Evolutionary conservation across 495 filamentous ascomycete genomes (phyloP).

Genomic region (Xylaria castorea): DNA sequence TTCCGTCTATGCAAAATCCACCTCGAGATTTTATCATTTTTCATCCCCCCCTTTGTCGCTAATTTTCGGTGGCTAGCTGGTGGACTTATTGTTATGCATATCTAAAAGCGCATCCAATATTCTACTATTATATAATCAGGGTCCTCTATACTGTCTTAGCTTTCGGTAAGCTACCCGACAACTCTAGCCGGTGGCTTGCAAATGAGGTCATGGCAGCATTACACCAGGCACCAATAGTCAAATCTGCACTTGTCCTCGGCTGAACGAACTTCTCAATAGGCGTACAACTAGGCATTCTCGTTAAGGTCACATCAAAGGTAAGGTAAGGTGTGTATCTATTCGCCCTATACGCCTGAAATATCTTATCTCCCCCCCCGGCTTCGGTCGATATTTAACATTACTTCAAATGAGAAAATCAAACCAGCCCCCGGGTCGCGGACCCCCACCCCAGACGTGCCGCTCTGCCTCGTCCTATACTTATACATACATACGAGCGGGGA

Average conservation of each 20-base stretch:
- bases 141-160: neutral
- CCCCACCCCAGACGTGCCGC: neutral
- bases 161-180: neutral
- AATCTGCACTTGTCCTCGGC: conserved; percentile 9
- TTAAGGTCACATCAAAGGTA: neutral
- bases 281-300: neutral
- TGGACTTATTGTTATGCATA: neutral
- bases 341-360: neutral
- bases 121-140: neutral
- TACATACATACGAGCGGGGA: conserved; percentile 12
- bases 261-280: neutral
- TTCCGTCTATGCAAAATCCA: neutral
- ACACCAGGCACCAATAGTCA: neutral
- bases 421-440: conserved; percentile 1
- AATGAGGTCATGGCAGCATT: neutral
- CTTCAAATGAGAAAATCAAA: neutral
- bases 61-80: neutral
- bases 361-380: neutral
- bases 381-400: neutral
- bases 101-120: neutral
- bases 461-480: conserved; percentile 11
- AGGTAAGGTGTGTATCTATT: conserved; percentile 2
- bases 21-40: neutral
- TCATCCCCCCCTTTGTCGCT: neutral
- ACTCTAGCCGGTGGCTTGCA: neutral